A percentile compares a stretch with the other conserved stretches of the same genome.
These are phyloP conservation scores for Spathaspora sp. DNA, from an alignment of 805 yeast species.

Conservation along the genomic window DNA sequence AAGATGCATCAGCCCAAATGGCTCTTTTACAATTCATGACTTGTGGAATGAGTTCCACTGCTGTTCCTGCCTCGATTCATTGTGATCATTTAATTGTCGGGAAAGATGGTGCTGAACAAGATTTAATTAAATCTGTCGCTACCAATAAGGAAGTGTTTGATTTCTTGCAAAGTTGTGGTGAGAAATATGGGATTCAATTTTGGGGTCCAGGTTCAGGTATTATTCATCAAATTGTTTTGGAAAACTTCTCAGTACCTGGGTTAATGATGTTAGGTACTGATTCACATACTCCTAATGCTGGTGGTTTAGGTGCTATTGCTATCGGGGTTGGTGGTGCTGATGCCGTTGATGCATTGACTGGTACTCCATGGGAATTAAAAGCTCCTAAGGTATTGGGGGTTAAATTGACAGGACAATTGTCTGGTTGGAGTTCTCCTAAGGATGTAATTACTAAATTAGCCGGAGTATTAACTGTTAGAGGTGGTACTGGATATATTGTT, in stretches of 20 bases:
- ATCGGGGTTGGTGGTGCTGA: slow-evolving; percentile 99
- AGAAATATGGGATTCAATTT: slow-evolving; percentile 93
- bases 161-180: slow-evolving; percentile 88
- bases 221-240: slow-evolving; percentile 95
- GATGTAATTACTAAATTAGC: slow-evolving; percentile 93
- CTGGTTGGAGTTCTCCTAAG: slow-evolving; percentile 96
- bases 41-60: slow-evolving; percentile 81
- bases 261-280: slow-evolving; percentile 97
- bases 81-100: slow-evolving; percentile 99
- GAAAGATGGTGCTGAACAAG: slow-evolving; percentile 84
- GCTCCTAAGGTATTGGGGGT: slow-evolving; percentile 96
- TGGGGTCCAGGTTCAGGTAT: slow-evolving; percentile 99
- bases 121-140: slow-evolving; percentile 74
- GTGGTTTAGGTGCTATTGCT: slow-evolving; percentile 97
- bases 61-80: slow-evolving; percentile 94
- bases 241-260: slow-evolving; percentile 96
- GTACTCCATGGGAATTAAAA: slow-evolving; percentile 97
- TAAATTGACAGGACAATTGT: slow-evolving; percentile 81
- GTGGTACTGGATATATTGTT: slow-evolving; percentile 95
- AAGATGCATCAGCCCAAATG: slow-evolving; percentile 99
- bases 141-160: slow-evolving; percentile 94
- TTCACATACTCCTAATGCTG: slow-evolving; percentile 98
- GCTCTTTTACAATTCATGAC: slow-evolving; percentile 98
- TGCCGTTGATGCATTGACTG: slow-evolving; percentile 96
- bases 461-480: slow-evolving; percentile 90